Base-by-base conservation (phyloP, 2,329 filamentous ascomycete species). In the Aspergillus transmontanensis region DNA sequence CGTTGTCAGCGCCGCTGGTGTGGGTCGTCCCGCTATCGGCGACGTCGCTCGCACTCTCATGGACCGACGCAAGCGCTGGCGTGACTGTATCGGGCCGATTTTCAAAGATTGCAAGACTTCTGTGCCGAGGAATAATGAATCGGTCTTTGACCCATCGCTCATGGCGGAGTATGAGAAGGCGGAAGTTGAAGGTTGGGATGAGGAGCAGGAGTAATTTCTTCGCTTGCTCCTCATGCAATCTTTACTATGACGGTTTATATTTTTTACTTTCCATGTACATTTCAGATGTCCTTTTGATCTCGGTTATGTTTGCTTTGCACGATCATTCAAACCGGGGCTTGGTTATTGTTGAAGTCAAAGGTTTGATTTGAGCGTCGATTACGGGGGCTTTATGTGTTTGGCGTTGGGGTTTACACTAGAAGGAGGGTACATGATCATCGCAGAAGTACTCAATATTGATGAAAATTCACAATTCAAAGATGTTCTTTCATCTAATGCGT, bases 41-140 rank as follows among this genome's bases (percentile, higher is more conserved):
- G 95, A 99, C 78, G 85, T 93, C 63, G 95, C 95, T 4, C 89
- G 93, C 75, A 94, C 89, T 51, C 83, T 99, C 30, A 97, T 99
- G 94, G 94, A 97, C 76, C 86, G 94, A 64, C 87, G 94, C 61
- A 86, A 88, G 74, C 88, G 93, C 69, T 99, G 95, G 94, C 93
- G 93, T 67, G 90, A 93, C 67, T 94, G 88, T 45, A 96, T 99
- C 68, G 92, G 93, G 0, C 90, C 92, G 0, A 93, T 98, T 0
- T 96, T 99, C 71, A 90, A 94, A 65, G 91, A 91, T 71, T 92
- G 94, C 70, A 90, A 88, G 70, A 85, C 93, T 41, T 87, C 86
- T 60, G 89, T 97, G 48, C 93, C 93, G 19, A 82, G 88, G 1
- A 79, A 76, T 26, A 81, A 83, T 1, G 90, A 95, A 63, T 86